phyloP scores from a whole-genome alignment of 2,329 filamentous ascomycete species.

The Parascedosporium putredinis region DNA sequence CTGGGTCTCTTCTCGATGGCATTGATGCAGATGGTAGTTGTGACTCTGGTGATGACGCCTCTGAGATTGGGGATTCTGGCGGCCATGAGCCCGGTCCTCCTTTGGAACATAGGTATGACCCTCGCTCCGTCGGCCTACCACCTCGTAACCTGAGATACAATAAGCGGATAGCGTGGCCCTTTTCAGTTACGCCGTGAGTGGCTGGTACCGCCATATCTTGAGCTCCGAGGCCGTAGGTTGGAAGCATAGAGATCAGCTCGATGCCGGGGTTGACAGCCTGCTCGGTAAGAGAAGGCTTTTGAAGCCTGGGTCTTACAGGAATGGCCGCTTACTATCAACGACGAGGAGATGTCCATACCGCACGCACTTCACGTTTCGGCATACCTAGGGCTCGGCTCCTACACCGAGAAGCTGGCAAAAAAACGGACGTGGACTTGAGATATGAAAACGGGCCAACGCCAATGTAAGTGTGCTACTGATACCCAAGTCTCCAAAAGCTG shows the following conservation, averaged over 20 bases:
- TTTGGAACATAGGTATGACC: too few species aligned
- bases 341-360: background rate
- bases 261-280: background rate
- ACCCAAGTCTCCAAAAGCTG: background rate
- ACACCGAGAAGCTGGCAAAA: constrained; percentile 13
- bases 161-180: too few species aligned
- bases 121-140: too few species aligned
- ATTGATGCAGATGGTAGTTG: too few species aligned
- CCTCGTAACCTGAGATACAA: too few species aligned
- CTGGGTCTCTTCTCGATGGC: constrained; percentile 13
- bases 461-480: constrained; percentile 11
- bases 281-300: background rate
- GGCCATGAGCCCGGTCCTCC: too few species aligned
- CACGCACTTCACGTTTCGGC: constrained; percentile 10
- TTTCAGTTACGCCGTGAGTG: constrained; percentile 18
- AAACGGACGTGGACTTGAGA: constrained; percentile 9
- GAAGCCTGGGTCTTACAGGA: background rate
- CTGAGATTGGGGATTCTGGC: too few species aligned
- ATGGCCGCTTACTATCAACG: background rate
- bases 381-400: constrained; percentile 7
- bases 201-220: constrained; percentile 20
- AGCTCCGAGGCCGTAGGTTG: constrained; percentile 13
- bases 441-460: constrained; percentile 14
- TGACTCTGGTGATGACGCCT: too few species aligned
- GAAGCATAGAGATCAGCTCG: too few species aligned